These are phyloP conservation scores for Hypoxylon sp. DNA, from an alignment of 2,329 filamentous ascomycete species.

Conservation along the genomic window DNA sequence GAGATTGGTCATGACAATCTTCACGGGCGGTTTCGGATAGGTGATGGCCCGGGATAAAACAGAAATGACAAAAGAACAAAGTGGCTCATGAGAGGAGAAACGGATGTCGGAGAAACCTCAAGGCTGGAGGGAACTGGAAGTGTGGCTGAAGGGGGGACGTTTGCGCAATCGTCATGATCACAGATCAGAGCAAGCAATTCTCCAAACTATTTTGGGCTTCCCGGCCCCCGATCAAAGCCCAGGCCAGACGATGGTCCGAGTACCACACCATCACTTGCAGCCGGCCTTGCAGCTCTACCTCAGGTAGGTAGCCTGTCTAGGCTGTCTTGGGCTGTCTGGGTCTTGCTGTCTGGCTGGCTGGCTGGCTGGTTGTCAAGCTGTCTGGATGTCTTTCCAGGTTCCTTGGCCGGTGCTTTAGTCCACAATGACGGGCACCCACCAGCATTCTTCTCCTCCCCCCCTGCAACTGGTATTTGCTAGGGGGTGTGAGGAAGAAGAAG, in stretches of 20 bases:
- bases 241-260: slow-evolving; percentile 37
- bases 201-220: slow-evolving; percentile 32
- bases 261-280: slow-evolving; percentile 38
- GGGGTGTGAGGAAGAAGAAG: neutral
- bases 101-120: neutral
- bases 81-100: slow-evolving; percentile 27
- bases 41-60: slow-evolving; percentile 7
- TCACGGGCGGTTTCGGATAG: neutral
- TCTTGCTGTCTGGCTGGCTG: too few relatives aligned
- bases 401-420: slow-evolving; percentile 23
- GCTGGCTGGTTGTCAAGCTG: too few relatives aligned
- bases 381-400: neutral
- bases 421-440: slow-evolving; percentile 32
- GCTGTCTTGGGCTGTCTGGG: slow-evolving; percentile 33
- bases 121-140: too few relatives aligned
- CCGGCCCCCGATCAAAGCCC: slow-evolving; percentile 35
- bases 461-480: neutral
- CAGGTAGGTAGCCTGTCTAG: too few relatives aligned
- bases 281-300: too few relatives aligned
- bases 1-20: neutral
- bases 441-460: slow-evolving; percentile 29
- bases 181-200: slow-evolving; percentile 22
- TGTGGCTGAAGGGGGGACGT: slow-evolving; percentile 26
- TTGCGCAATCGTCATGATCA: slow-evolving; percentile 30
- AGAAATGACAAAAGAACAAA: slow-evolving; percentile 30